phyloP scores from a whole-genome alignment of 257 asterid species.

The Datura wrightii region DNA sequence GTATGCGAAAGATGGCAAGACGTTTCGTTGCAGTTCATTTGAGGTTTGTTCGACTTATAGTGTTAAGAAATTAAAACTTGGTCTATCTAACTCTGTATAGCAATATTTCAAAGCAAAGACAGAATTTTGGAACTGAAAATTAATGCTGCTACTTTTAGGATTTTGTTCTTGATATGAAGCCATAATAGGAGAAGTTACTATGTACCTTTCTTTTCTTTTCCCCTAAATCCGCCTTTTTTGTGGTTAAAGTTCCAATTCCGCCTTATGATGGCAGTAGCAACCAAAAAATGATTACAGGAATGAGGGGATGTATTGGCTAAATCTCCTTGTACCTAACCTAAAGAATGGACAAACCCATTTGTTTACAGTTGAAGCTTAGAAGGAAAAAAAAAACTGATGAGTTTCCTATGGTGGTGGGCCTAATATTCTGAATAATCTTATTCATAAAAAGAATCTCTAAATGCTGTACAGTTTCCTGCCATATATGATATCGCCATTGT shows the following conservation, averaged over 20 bases:
- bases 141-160: constrained; percentile 15
- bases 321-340: background rate
- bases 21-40: constrained; percentile 92
- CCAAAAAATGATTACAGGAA: background rate
- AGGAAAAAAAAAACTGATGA: background rate
- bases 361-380: constrained; percentile 18
- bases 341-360: background rate
- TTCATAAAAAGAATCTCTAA: background rate
- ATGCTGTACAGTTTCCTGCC: constrained; percentile 2
- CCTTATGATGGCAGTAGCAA: background rate
- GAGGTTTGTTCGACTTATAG: constrained; percentile 59
- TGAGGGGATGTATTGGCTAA: background rate
- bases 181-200: background rate
- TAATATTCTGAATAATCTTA: constrained; percentile 7
- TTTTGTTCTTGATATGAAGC: background rate
- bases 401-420: background rate
- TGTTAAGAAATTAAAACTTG: background rate
- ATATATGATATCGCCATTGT: background rate
- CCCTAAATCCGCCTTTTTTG: background rate
- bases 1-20: constrained; percentile 81
- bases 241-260: background rate
- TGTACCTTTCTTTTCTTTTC: background rate
- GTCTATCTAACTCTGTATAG: background rate
- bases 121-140: constrained; percentile 26
- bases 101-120: background rate